These are phyloP conservation scores for Acacia crassicarpa DNA, from an alignment of 306 rosid species.

Conservation along the genomic window DNA sequence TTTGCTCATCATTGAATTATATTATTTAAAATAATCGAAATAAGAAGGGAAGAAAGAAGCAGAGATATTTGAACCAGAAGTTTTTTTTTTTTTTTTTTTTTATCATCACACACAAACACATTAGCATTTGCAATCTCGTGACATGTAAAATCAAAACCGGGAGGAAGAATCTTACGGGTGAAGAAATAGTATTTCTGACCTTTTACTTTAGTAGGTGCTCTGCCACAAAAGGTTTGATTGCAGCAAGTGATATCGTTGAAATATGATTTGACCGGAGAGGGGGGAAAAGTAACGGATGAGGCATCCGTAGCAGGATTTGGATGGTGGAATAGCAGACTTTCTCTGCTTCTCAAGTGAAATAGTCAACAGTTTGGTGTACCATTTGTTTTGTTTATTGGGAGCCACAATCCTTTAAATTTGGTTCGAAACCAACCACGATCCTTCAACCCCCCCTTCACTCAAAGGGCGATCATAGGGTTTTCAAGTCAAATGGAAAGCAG, in stretches of 20 bases:
- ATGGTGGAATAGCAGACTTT: slow-evolving; percentile 18
- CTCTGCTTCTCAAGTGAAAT: slow-evolving; percentile 17
- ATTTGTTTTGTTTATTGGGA: background rate
- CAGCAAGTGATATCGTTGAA: slow-evolving; percentile 38
- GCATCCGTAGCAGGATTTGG: slow-evolving; percentile 26
- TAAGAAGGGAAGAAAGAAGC: background rate
- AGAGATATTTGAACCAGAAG: background rate
- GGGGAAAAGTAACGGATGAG: slow-evolving; percentile 9
- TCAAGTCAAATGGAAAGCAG: background rate
- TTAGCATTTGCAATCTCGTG: slow-evolving; percentile 28
- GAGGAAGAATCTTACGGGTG: slow-evolving; percentile 24
- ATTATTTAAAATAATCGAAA: slow-evolving; percentile 1
- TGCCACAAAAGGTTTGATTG: slow-evolving; percentile 33
- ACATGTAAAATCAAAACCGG: slow-evolving; percentile 23
- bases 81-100: slow-evolving; percentile 8
- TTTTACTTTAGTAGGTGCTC: slow-evolving; percentile 35
- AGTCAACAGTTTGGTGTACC: slow-evolving; percentile 37
- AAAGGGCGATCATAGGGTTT: background rate
- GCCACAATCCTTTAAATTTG: background rate
- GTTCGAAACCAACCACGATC: background rate
- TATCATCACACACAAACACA: background rate
- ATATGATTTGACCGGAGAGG: slow-evolving; percentile 34
- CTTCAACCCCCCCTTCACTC: background rate
- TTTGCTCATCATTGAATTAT: slow-evolving; percentile 3
- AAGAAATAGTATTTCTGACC: slow-evolving; percentile 32